Evolutionary conservation across 2,329 filamentous ascomycete species (phyloP).

Genomic region (Cladosporium sp.): DNA sequence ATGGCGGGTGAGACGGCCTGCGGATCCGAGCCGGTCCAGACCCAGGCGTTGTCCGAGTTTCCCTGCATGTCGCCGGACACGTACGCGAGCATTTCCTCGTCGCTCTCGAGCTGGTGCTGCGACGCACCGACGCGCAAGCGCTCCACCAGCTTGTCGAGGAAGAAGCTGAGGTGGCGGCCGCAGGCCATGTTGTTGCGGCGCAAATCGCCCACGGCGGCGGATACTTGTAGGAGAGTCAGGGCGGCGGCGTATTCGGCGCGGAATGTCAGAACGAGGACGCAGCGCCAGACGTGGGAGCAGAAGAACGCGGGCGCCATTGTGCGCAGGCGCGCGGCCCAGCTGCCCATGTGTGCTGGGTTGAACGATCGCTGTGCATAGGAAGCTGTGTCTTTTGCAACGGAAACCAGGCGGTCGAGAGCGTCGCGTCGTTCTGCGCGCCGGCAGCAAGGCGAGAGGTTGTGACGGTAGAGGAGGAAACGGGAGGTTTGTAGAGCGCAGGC

Average conservation of each 20-base stretch:
- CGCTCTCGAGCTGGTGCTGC: slow-evolving; percentile 55
- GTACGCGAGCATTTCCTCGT: slow-evolving; percentile 88
- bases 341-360: slow-evolving; percentile 37
- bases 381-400: slow-evolving; percentile 76
- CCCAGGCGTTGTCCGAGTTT: slow-evolving; percentile 75
- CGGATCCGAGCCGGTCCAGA: slow-evolving; percentile 60
- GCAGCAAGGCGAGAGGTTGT: slow-evolving; percentile 78
- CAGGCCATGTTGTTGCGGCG: slow-evolving; percentile 75
- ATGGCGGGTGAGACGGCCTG: slow-evolving; percentile 5
- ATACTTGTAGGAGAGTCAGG: slow-evolving; percentile 69
- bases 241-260: slow-evolving; percentile 73
- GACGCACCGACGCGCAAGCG: slow-evolving; percentile 49
- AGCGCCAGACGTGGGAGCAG: slow-evolving; percentile 85
- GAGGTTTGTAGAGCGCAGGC: slow-evolving; percentile 78
- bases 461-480: slow-evolving; percentile 82
- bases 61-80: slow-evolving; percentile 85
- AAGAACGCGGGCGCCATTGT: slow-evolving; percentile 73
- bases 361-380: slow-evolving; percentile 68
- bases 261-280: slow-evolving; percentile 76
- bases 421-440: slow-evolving; percentile 64
- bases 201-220: slow-evolving; percentile 68
- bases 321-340: slow-evolving; percentile 61
- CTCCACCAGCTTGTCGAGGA: slow-evolving; percentile 67
- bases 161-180: slow-evolving; percentile 80
- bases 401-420: slow-evolving; percentile 76